A percentile compares a stretch with the other conserved stretches of the same genome.
phyloP scores from a whole-genome alignment of 2,329 filamentous ascomycete species.

The Juglanconis juglandina region DNA sequence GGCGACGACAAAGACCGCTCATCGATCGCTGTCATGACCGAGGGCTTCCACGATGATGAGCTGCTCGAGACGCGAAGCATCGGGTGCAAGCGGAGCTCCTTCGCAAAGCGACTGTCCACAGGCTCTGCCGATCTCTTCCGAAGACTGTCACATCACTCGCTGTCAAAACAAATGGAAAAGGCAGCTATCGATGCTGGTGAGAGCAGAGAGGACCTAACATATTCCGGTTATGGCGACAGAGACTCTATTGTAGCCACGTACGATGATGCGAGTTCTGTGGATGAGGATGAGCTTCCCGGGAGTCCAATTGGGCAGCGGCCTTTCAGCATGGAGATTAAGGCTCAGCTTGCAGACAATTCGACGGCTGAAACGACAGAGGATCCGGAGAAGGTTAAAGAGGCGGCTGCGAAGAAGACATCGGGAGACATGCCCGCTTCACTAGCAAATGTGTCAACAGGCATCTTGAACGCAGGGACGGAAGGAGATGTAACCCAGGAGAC shows the following conservation, averaged over 20 bases:
- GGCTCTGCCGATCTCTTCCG: conserved; percentile 44
- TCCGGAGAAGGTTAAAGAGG: not conserved
- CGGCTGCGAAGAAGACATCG: conserved; percentile 7
- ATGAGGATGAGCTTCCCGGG: conserved; percentile 30
- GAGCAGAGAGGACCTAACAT: conserved; percentile 44
- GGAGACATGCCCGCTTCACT: conserved; percentile 6
- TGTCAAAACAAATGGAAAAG: conserved; percentile 21
- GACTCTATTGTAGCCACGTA: conserved; percentile 57
- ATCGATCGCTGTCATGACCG: conserved; percentile 68
- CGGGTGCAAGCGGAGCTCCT: conserved; percentile 33
- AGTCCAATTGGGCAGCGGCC: conserved; percentile 22
- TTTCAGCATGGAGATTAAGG: conserved; percentile 37
- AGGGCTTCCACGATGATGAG: conserved; percentile 47
- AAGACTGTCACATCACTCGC: conserved; percentile 38
- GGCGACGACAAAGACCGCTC: conserved; percentile 53
- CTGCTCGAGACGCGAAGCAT: conserved; percentile 22
- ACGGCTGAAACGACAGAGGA: not conserved
- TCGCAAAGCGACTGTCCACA: conserved; percentile 48
- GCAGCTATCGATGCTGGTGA: conserved; percentile 24
- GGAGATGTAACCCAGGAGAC: not conserved
- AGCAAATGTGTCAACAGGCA: conserved; percentile 14
- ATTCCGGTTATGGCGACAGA: conserved; percentile 37
- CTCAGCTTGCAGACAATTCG: conserved; percentile 31
- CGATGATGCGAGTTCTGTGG: conserved; percentile 48
- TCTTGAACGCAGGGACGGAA: conserved; percentile 18